These are phyloP conservation scores for Phlyctochytrium planicorne DNA, from an alignment of 192 early-diverging fungal genomes.

Conservation along the genomic window DNA sequence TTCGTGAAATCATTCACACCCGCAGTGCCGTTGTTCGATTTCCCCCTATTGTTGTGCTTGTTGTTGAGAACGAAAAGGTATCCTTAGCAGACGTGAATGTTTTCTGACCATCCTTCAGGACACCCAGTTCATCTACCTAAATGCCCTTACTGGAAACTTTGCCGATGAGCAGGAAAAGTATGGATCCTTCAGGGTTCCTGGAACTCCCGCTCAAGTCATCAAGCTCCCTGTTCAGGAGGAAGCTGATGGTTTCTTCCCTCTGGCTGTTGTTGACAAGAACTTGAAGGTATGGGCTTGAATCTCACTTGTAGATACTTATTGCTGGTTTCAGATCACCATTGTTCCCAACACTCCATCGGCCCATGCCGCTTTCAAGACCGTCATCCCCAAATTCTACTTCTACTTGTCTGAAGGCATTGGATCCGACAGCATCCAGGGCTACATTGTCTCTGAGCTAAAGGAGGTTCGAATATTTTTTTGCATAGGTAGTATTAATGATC, in stretches of 20 bases:
- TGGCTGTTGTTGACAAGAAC: constrained; percentile 36
- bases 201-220: constrained; percentile 19
- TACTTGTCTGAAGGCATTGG: constrained; percentile 51
- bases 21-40: constrained; percentile 63
- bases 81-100: too few relatives aligned
- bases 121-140: constrained; percentile 41
- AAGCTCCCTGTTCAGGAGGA: constrained; percentile 31
- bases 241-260: constrained; percentile 15
- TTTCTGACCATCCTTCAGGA: constrained; percentile 6
- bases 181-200: not conserved
- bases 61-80: constrained; percentile 42
- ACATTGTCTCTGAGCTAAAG: constrained; percentile 44
- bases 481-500: too few relatives aligned
- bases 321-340: constrained; percentile 44
- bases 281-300: constrained; percentile 19
- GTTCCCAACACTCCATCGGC: constrained; percentile 65
- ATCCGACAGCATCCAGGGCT: constrained; percentile 37
- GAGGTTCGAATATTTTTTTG: not conserved
- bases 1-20: constrained; percentile 50
- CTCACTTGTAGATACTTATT: constrained; percentile 28
- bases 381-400: constrained; percentile 66
- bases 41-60: constrained; percentile 69
- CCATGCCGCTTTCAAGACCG: constrained; percentile 49
- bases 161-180: not conserved
- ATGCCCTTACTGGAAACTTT: constrained; percentile 63